Evolutionary conservation across 345 rosid species (phyloP).

Genomic region (Clausena lansium): DNA sequence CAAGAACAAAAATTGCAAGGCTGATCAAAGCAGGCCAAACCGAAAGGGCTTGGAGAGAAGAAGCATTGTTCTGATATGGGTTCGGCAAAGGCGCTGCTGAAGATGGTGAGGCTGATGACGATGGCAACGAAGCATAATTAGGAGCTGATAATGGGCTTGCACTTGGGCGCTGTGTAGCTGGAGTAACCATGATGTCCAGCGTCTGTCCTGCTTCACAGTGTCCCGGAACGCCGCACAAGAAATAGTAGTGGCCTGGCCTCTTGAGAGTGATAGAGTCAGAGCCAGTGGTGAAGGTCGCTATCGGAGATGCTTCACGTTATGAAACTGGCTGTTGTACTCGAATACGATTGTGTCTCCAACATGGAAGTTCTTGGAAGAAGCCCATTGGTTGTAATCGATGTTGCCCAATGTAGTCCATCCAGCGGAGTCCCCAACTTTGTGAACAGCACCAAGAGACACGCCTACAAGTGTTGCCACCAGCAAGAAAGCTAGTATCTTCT

Average conservation of each 20-base stretch:
- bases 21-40: no score
- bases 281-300: neutral
- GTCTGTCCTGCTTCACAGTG: constrained; percentile 9
- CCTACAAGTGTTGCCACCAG: neutral
- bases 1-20: no score
- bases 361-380: constrained; percentile 1
- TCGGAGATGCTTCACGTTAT: no score
- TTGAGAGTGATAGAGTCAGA: neutral
- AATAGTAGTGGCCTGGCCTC: neutral
- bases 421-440: constrained; percentile 3
- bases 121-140: neutral
- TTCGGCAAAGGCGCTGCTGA: no score
- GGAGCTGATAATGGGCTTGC: neutral
- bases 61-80: no score
- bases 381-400: constrained; percentile 2
- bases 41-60: no score
- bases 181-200: neutral
- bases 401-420: neutral
- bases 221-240: neutral
- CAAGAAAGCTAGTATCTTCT: neutral
- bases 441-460: neutral
- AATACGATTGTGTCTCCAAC: neutral
- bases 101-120: no score
- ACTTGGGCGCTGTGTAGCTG: neutral
- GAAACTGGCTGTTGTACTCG: no score